These are phyloP conservation scores for Penicillium brevicompactum DNA, from an alignment of 2,329 filamentous ascomycete genomes.

Conservation along the genomic window DNA sequence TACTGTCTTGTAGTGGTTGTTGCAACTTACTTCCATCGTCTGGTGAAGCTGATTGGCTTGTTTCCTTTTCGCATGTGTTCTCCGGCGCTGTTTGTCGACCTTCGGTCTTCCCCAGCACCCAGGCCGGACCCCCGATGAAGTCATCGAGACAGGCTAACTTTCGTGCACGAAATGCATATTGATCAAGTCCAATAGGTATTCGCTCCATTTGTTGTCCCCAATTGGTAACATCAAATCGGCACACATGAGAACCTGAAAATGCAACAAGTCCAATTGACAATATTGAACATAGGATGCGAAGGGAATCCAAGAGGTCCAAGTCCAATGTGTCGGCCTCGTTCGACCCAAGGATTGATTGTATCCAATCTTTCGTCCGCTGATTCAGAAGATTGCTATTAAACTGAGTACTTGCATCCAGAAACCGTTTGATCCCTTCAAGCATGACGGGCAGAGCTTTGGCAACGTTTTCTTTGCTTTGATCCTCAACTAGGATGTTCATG, in stretches of 20 bases:
- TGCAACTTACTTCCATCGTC: not conserved
- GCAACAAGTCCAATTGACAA: slow-evolving; percentile 5
- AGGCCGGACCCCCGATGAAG: slow-evolving; percentile 8
- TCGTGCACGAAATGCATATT: not conserved
- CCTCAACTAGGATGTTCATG: not conserved
- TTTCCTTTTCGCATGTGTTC: not conserved
- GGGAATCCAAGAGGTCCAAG: not conserved
- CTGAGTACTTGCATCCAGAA: not conserved
- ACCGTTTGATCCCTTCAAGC: not conserved
- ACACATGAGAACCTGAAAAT: slow-evolving; percentile 13
- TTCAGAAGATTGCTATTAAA: not conserved
- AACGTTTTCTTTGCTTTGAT: not conserved
- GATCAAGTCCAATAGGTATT: not conserved
- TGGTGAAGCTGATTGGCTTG: not conserved
- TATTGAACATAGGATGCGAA: not conserved
- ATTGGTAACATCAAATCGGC: slow-evolving; percentile 6
- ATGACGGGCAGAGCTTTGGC: not conserved
- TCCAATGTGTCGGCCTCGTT: not conserved
- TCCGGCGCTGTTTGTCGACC: not conserved
- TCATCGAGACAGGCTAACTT: slow-evolving; percentile 11
- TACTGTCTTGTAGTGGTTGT: not conserved
- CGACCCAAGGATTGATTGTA: not conserved
- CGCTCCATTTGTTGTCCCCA: not conserved
- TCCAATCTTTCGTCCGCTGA: not conserved
- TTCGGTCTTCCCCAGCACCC: slow-evolving; percentile 2